phyloP scores from a whole-genome alignment of 169 alveolate genomes.

The Blepharisma undulans region DNA sequence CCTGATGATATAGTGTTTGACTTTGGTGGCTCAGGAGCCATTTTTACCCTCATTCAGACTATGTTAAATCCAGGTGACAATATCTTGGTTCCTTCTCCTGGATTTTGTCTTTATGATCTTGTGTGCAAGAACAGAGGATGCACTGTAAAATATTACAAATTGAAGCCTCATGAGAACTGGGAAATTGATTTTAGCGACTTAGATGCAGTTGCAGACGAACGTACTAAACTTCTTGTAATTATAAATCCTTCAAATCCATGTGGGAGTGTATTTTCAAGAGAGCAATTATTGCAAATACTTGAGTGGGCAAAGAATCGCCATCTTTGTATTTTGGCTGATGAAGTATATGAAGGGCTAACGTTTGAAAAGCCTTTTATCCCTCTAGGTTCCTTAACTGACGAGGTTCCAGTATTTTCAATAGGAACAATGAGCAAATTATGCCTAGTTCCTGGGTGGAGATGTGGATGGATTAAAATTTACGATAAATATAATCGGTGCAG shows the following conservation, averaged over 20 bases:
- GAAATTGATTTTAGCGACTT: constrained; percentile 56
- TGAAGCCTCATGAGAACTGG: constrained; percentile 72
- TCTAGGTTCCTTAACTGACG: constrained; percentile 11
- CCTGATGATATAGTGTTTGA: constrained; percentile 63
- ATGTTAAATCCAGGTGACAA: constrained; percentile 73
- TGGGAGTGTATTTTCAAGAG: constrained; percentile 63
- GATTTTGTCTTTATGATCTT: constrained; percentile 64
- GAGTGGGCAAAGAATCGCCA: constrained; percentile 59
- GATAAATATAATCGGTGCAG: constrained; percentile 43
- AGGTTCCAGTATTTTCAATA: constrained; percentile 58
- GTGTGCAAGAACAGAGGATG: constrained; percentile 51
- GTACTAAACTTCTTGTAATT: constrained; percentile 59
- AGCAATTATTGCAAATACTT: constrained; percentile 55
- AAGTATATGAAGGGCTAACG: constrained; percentile 68
- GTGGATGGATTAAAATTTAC: constrained; percentile 60
- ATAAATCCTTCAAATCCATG: constrained; percentile 72
- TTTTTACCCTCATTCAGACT: constrained; percentile 52
- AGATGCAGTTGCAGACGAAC: constrained; percentile 54
- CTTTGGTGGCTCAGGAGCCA: constrained; percentile 74
- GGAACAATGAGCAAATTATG: constrained; percentile 58
- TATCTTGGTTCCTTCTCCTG: constrained; percentile 76
- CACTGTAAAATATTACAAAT: constrained; percentile 55
- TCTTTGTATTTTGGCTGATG: constrained; percentile 75
- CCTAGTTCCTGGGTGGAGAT: constrained; percentile 68
- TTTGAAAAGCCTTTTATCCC: constrained; percentile 31